Evolutionary conservation across 2,329 filamentous ascomycete species (phyloP).

Genomic region (Fusarium verticillioides): DNA sequence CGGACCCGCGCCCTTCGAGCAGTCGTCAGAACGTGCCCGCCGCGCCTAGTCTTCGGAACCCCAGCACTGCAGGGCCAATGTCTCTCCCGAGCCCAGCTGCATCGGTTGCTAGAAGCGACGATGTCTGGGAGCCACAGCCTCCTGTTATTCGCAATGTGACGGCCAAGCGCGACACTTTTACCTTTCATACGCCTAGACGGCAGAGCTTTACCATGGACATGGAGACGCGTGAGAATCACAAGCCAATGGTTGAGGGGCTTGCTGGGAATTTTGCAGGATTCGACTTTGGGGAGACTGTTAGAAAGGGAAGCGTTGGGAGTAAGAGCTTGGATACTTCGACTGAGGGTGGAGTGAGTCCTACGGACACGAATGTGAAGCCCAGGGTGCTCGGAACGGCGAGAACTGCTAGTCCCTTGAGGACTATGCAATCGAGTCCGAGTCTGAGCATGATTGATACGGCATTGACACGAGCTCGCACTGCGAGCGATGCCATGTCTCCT

Average conservation of each 20-base stretch:
- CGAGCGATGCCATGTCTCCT: conserved; percentile 40
- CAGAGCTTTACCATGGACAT: conserved; percentile 62
- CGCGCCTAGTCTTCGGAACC: conserved; percentile 43
- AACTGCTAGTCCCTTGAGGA: conserved; percentile 39
- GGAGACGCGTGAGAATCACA: conserved; percentile 45
- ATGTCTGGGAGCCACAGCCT: conserved; percentile 49
- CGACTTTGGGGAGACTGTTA: conserved; percentile 51
- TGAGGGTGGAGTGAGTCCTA: conserved; percentile 32
- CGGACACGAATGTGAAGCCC: conserved; percentile 31
- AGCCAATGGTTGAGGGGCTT: conserved; percentile 48
- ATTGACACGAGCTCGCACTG: conserved; percentile 33
- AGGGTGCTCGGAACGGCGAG: conserved; percentile 27
- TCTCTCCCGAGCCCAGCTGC: conserved; percentile 57
- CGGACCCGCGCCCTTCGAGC: conserved; percentile 30
- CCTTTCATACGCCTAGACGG: conserved; percentile 57
- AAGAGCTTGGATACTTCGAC: conserved; percentile 29
- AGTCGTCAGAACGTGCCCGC: conserved; percentile 36
- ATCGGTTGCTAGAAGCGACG: conserved; percentile 55
- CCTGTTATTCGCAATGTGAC: conserved; percentile 60
- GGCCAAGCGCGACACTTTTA: conserved; percentile 64
- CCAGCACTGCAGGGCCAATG: conserved; percentile 44
- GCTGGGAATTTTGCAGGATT: conserved; percentile 53
- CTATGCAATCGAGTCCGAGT: conserved; percentile 43
- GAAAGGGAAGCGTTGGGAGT: conserved; percentile 34
- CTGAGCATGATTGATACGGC: conserved; percentile 35